Conservation (phyloP, 768 basidiomycete genomes). For the Brasilioporus rufonigricans region DNA sequence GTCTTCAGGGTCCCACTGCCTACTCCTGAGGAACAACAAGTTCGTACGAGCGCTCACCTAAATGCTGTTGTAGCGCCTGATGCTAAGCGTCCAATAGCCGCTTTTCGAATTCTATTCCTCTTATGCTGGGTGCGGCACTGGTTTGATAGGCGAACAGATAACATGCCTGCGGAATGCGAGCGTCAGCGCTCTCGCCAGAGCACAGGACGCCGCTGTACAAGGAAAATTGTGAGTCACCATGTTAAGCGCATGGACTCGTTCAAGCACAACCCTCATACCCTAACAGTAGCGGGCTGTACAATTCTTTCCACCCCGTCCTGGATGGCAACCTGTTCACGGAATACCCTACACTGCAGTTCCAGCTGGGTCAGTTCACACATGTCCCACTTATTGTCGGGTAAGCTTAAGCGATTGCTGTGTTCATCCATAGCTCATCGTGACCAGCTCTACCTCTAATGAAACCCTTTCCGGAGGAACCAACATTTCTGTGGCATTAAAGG, state of each 20-base stretch:
- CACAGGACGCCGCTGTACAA: conserved; percentile 48
- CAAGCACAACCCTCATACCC: background rate
- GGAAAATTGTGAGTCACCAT: conserved; percentile 39
- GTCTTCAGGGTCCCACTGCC: conserved; percentile 53
- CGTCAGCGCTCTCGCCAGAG: conserved; percentile 49
- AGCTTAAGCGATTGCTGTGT: conserved; percentile 12
- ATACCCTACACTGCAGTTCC: conserved; percentile 47
- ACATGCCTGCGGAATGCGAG: conserved; percentile 49
- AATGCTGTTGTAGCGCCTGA: background rate
- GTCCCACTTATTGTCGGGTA: conserved; percentile 63
- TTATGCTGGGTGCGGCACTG: conserved; percentile 48
- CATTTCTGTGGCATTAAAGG: conserved; percentile 34
- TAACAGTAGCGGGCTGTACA: conserved; percentile 41
- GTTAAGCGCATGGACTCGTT: background rate
- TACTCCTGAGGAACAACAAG: conserved; percentile 50
- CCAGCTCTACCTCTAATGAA: conserved; percentile 60
- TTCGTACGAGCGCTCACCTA: conserved; percentile 24
- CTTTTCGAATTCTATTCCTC: conserved; percentile 51
- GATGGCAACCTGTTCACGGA: conserved; percentile 52
- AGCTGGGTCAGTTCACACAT: conserved; percentile 42
- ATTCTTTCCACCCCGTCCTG: conserved; percentile 50
- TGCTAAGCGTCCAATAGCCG: conserved; percentile 32
- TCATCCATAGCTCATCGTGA: background rate
- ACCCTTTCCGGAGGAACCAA: conserved; percentile 44
- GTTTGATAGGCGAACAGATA: conserved; percentile 35